These are phyloP conservation scores for Besnoitia besnoiti DNA, from an alignment of 169 alveolate genomes.

Conservation along the genomic window DNA sequence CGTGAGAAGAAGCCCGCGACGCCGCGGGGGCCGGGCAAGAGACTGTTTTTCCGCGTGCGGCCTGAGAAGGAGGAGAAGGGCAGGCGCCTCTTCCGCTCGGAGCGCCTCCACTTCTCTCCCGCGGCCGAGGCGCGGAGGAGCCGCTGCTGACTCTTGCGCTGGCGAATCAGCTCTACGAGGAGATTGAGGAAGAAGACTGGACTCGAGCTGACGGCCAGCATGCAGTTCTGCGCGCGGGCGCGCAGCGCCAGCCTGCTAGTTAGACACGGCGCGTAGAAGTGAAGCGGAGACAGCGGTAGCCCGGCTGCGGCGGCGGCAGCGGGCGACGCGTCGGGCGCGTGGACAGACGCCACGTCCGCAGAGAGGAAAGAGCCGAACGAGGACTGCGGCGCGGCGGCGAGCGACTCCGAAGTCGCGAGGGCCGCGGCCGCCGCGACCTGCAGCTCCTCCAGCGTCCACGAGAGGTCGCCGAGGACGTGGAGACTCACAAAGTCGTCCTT, in stretches of 20 bases:
- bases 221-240: constrained; percentile 10
- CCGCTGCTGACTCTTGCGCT: not conserved
- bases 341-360: no score
- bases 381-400: not conserved
- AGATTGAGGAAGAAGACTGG: not conserved
- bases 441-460: constrained; percentile 13
- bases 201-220: not conserved
- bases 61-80: not conserved
- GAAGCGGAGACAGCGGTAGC: not conserved
- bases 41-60: not conserved
- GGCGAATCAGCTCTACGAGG: not conserved
- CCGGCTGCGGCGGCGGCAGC: no score
- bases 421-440: constrained; percentile 23
- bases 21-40: not conserved
- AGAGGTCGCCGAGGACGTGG: not conserved
- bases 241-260: constrained; percentile 14
- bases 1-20: not conserved
- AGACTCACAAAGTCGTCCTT: no score
- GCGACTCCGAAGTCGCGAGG: not conserved
- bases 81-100: not conserved
- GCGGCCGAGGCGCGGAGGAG: not conserved
- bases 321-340: no score
- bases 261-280: not conserved
- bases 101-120: not conserved
- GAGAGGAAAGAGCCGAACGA: no score